Evolutionary conservation across 495 filamentous ascomycete species (phyloP), one percentile per base, ranked within the genome.

Genomic region (Penicillium manginii): DNA sequence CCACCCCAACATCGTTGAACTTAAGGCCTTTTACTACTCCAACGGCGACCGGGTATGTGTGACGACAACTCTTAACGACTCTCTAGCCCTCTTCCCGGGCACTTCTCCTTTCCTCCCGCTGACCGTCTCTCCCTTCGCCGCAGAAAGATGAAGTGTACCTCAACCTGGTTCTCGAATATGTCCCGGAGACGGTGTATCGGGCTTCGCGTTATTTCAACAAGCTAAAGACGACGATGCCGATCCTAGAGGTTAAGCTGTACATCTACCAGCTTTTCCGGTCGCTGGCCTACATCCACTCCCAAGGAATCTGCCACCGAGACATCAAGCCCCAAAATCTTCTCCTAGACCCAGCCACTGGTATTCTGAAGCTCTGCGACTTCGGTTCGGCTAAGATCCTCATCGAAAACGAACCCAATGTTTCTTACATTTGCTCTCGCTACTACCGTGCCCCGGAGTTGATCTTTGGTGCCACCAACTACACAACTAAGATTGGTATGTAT

Each of bases 201-300:
- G 96, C 94, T n/a, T 98, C 94, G 43, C 85, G 94, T 49, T 97
- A 96, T 78, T 99, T 98, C 84, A 97, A 96, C 81, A 99, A 98
- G 81, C 86, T 98, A 85, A 99, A 99, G 85, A 96, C 94, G 6
- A 97, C 96, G 15, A 99, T 99, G 94, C 94, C 94, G 22, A 97
- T 91, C 72, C 83, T 99, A 52, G 94, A 98, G 73, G 92, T 98
- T 68, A 99, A 99, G 78, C 88, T 99, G 49, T 99, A 97, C 81
- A 98, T 97, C 72, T 99, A 99, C 76, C 94, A 99, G 79, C 88
- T 99, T 29, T 99, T 99, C 84, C 88, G 94, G 58, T 96, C 94
- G 37, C 83, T 99, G 60, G 94, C 94, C 51, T 99, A 98, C 76
- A 99, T 99, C 66, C 94, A 99, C 75, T 99, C 96, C 2, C 94